Evolutionary conservation across 139 green algal species (phyloP), one percentile per base, ranked within the genome.

Genomic region (Axilococcus clingmanii): DNA sequence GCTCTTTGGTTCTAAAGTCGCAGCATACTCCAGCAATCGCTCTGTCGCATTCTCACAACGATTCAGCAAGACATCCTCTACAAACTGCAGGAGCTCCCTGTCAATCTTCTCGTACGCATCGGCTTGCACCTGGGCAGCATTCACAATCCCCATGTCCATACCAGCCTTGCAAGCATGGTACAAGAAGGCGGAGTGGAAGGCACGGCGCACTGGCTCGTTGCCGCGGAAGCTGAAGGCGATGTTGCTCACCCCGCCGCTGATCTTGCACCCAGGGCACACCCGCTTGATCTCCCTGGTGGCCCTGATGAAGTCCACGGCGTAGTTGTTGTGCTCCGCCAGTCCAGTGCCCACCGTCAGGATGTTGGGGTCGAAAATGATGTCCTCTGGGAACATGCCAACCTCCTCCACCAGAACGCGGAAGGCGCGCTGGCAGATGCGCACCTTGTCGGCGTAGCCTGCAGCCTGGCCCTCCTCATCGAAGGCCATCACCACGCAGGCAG

Each of bases 81-180:
- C 83, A 60, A 86, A 87, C 45, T 83, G 73, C 23, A 97, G 68
- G 56, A 99, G 85, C 81, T 94, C 86, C 80, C 95, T 96, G 78
- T 96, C 85, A n/a, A 97, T 78, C 63, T 95, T 93, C 55, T 85
- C 73, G 53, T 99, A 99, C 55, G 74, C 79, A 53, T 99, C 91
- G 50, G 84, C 83, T n/a, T 75, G 81, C 1, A 95, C 87, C 70
- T 92, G 70, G 2, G 69, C 75, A 0, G 91, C 79, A 67, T 98
- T 97, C 12, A 98, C 91, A 47, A 98, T 98, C 64, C 91, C 91
- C 91, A 98, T 98, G 82, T 98, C 91, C 91, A 98, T 97, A 63
- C 91, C 91, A 2, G 87, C 86, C 29, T 72, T 66, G 69, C 85
- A 95, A 7, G 87, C 89, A 65, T 96, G 83, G 72, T 96, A 72